Conservation (phyloP, 345 rosid species). For the Corymbia maculata region DNA sequence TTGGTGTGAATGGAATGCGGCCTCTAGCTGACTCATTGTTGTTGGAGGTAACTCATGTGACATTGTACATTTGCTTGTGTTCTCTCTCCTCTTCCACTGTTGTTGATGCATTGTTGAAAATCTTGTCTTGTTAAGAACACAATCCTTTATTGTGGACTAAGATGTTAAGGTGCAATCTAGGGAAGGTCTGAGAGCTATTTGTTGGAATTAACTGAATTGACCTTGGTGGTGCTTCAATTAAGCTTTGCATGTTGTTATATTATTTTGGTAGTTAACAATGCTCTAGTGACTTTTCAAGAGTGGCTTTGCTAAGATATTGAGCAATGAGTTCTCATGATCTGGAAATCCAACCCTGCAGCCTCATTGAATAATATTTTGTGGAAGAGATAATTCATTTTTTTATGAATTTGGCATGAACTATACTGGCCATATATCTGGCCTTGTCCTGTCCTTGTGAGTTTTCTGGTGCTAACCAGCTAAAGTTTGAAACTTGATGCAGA, state of each 20-base stretch:
- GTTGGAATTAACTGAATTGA: neutral
- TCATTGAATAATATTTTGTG: neutral
- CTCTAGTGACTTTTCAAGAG: neutral
- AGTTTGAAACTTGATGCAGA: constrained; percentile 36
- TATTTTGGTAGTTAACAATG: neutral
- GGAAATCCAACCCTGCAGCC: neutral
- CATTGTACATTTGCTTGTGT: neutral
- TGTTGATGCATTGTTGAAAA: neutral
- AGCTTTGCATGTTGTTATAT: neutral
- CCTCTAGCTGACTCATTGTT: constrained; percentile 69
- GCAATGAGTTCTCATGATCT: neutral
- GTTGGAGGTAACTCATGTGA: constrained; percentile 24
- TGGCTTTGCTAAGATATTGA: neutral
- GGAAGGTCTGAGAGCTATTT: neutral
- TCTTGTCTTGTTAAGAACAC: neutral
- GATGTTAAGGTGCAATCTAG: neutral
- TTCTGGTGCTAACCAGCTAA: neutral
- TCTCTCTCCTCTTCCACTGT: neutral
- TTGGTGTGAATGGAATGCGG: constrained; percentile 78
- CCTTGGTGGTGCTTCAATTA: neutral
- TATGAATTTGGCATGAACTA: neutral
- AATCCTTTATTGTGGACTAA: neutral
- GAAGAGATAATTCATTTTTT: neutral
- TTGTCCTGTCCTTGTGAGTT: neutral
- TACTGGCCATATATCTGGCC: neutral